Percentiles rank a stretch among this genome's conserved stretches.
Evolutionary conservation across 208 protist species (phyloP).

Genomic region (Leishmania martiniquensis): DNA sequence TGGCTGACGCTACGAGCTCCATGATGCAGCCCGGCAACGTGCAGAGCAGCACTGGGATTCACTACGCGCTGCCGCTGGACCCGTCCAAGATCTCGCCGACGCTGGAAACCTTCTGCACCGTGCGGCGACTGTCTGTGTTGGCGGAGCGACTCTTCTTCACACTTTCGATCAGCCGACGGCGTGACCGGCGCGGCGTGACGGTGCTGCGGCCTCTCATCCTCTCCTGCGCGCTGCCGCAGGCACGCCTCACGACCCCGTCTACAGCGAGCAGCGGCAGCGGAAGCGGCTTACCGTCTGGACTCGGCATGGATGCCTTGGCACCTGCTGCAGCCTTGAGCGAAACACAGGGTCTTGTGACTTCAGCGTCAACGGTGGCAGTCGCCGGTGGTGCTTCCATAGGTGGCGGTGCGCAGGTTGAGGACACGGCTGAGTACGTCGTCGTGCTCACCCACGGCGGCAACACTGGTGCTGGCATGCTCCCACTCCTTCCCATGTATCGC

Average conservation of each 20-base stretch:
- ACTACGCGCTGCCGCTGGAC: conserved; percentile 77
- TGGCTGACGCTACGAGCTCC: conserved; percentile 70
- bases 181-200: conserved; percentile 44
- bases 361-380: neutral
- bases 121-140: conserved; percentile 57
- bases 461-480: conserved; percentile 32
- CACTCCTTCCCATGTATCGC: conserved; percentile 47
- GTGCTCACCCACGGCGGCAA: conserved; percentile 63
- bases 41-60: conserved; percentile 78
- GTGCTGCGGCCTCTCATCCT: conserved; percentile 73
- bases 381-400: neutral
- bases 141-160: conserved; percentile 68
- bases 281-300: neutral
- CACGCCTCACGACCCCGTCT: conserved; percentile 2
- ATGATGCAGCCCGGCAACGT: conserved; percentile 87
- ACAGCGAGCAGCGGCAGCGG: conserved; percentile 4
- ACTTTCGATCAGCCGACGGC: conserved; percentile 70
- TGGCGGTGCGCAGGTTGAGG: conserved; percentile 16
- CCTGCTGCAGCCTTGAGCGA: neutral
- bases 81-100: conserved; percentile 62
- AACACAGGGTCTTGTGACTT: neutral
- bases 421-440: conserved; percentile 57
- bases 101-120: conserved; percentile 75
- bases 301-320: conserved; percentile 1
- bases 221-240: conserved; percentile 55